Evolutionary conservation across 2,329 filamentous ascomycete genomes (phyloP).

Genomic region (Sclerotinia minor): DNA sequence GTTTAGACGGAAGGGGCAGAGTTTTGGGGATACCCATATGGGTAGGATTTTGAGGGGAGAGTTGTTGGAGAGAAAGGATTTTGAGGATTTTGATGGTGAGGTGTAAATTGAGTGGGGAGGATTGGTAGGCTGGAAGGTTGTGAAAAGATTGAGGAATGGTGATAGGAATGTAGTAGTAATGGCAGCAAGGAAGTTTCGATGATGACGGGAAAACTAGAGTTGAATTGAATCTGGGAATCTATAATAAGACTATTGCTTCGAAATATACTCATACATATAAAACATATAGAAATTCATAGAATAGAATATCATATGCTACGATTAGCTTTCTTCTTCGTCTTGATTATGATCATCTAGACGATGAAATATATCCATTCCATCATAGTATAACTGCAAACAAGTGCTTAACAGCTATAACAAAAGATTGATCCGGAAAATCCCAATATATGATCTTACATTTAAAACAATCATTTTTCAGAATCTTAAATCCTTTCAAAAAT

Average conservation of each 20-base stretch:
- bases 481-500: no score
- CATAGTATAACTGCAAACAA: no score
- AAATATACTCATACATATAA: not conserved
- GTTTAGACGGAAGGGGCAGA: conserved; percentile 43
- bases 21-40: conserved; percentile 48
- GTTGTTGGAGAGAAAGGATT: conserved; percentile 33
- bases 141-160: not conserved
- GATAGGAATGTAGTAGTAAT: not conserved
- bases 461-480: no score
- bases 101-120: not conserved
- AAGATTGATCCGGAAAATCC: no score
- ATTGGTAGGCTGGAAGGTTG: not conserved
- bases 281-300: not conserved
- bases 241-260: not conserved
- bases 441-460: no score
- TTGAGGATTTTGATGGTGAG: conserved; percentile 6
- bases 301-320: not conserved
- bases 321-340: not conserved
- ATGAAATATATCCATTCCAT: not conserved
- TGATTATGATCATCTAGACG: not conserved
- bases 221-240: not conserved
- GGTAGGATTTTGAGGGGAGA: conserved; percentile 46
- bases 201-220: not conserved
- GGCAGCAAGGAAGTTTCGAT: not conserved
- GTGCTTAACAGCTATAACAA: no score